Base-by-base conservation (phyloP, 2,329 filamentous ascomycete species). In the Huntiella moniliformis region DNA sequence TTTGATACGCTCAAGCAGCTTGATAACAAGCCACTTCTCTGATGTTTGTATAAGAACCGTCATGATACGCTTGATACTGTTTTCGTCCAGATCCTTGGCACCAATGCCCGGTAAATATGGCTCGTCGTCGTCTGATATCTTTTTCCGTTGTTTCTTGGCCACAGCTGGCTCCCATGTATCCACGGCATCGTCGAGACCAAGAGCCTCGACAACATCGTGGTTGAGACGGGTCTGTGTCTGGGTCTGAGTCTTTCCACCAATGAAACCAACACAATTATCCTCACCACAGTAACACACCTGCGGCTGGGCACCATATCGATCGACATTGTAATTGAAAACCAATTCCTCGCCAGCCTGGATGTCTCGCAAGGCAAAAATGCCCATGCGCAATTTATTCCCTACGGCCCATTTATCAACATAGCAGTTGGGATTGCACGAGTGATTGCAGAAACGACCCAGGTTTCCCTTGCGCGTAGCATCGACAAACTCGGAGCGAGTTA, bases 381-480 rank as follows among this genome's bases (percentile, higher is more conserved):
- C 91, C 91, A 98, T 98, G 56, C 91, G 87, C 58, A 96, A 68
- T 66, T 95, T 96, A 56, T 92, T 84, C 13, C 86, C 87, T 32
- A 98, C 86, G 49, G 96, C 87, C 91, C 91, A 98, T 66, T 98
- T 98, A 70, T 98, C 91, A 52, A 98, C 88, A 62, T 93, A 96
- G 64, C 87, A 96, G 59, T 98, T 98, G 13, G 91, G 91, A 60
- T 91, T 94, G 71, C 91, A 98, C 6, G 91, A 96, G 61, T 98
- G 91, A 57, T 98, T 98, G 73, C 91, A 98, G 58, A 98, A 98
- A 28, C 91, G 79, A 44, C 87, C 91, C 4, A 98, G 73, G 54
- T 96, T 96, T 43, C 91, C 91, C 60, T 85, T 93, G 59, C 91
- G 93, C 7, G 91, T 98, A 16, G 91, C 91, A 63, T 98, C 91